A percentile compares a stretch with the other conserved stretches of the same genome.
These are phyloP conservation scores for Nakazawaea wickerhamii DNA, from an alignment of 805 yeast genomes.

Conservation along the genomic window DNA sequence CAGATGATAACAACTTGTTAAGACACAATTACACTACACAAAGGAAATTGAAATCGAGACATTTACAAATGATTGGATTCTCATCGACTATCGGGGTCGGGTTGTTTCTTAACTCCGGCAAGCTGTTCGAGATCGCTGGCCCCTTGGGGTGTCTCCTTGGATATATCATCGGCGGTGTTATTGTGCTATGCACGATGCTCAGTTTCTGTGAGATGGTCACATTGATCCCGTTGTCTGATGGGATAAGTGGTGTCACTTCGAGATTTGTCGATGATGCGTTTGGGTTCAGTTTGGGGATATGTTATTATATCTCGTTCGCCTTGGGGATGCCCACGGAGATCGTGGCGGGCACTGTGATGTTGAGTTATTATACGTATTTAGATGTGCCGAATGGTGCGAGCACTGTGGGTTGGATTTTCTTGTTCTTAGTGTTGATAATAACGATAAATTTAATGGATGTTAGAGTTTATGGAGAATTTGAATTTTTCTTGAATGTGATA, in stretches of 20 bases:
- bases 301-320: slow-evolving; percentile 69
- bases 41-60: slow-evolving; percentile 57
- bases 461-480: slow-evolving; percentile 68
- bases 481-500: slow-evolving; percentile 53
- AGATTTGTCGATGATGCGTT: slow-evolving; percentile 74
- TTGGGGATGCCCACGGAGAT: slow-evolving; percentile 75
- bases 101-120: slow-evolving; percentile 61
- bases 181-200: slow-evolving; percentile 63
- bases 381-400: slow-evolving; percentile 41
- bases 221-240: slow-evolving; percentile 71
- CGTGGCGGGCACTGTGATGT: slow-evolving; percentile 73
- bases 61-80: slow-evolving; percentile 71
- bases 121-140: slow-evolving; percentile 68
- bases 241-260: slow-evolving; percentile 69
- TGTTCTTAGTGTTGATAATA: slow-evolving; percentile 44
- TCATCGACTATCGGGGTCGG: slow-evolving; percentile 84
- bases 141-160: slow-evolving; percentile 74
- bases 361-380: slow-evolving; percentile 58
- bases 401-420: slow-evolving; percentile 63
- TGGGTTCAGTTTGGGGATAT: slow-evolving; percentile 69
- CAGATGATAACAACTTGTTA: slow-evolving; percentile 6
- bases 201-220: slow-evolving; percentile 83
- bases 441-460: slow-evolving; percentile 61
- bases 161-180: slow-evolving; percentile 54
- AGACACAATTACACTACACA: slow-evolving; percentile 31